phyloP scores from a whole-genome alignment of 345 rosid genomes.

The Camelina laxa region DNA sequence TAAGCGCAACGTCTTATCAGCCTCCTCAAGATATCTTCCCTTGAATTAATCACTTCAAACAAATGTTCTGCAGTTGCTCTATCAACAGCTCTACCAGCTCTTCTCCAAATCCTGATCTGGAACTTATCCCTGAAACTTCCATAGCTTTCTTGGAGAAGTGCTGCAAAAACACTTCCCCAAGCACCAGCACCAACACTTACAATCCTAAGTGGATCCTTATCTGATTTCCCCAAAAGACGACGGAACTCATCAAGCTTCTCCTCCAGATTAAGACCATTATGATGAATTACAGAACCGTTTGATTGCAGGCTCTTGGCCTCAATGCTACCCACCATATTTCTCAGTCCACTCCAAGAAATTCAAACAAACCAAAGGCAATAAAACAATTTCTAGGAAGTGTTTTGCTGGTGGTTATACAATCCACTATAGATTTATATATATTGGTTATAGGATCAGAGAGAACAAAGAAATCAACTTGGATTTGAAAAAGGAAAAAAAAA shows the following conservation, averaged over 20 bases:
- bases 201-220: slow-evolving; percentile 83
- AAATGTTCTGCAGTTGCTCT: slow-evolving; percentile 83
- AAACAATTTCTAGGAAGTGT: neutral
- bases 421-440: slow-evolving; percentile 19
- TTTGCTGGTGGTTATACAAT: slow-evolving; percentile 1
- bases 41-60: slow-evolving; percentile 95
- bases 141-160: slow-evolving; percentile 85
- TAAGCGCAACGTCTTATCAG: slow-evolving; percentile 94
- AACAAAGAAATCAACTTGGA: slow-evolving; percentile 17
- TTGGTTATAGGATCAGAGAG: neutral
- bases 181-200: slow-evolving; percentile 98
- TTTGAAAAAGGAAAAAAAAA: neutral
- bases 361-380: slow-evolving; percentile 13
- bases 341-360: slow-evolving; percentile 15
- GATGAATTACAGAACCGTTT: slow-evolving; percentile 57
- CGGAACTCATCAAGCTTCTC: slow-evolving; percentile 88
- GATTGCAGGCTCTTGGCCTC: slow-evolving; percentile 45
- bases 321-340: slow-evolving; percentile 54
- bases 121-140: slow-evolving; percentile 89
- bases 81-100: slow-evolving; percentile 77
- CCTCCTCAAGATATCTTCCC: slow-evolving; percentile 93
- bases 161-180: slow-evolving; percentile 96
- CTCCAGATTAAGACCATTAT: slow-evolving; percentile 55
- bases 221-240: slow-evolving; percentile 67
- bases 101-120: slow-evolving; percentile 90